These are phyloP conservation scores for Cladophialophora immunda DNA, from an alignment of 2,329 filamentous ascomycete genomes.

Conservation along the genomic window DNA sequence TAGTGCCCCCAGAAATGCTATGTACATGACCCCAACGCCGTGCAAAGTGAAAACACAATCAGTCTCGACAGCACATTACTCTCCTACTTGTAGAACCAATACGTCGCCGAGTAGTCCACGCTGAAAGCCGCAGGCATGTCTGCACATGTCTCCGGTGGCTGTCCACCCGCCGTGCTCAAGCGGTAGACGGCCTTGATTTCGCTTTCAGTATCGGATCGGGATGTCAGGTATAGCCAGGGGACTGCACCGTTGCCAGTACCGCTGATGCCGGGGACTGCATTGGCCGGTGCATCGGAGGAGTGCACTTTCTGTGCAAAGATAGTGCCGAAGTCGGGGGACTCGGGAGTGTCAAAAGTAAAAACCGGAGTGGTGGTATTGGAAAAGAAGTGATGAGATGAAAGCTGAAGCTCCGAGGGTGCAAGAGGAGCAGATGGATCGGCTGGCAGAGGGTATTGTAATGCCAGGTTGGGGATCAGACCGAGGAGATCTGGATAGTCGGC, in stretches of 20 bases:
- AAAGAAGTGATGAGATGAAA: slow-evolving; percentile 87
- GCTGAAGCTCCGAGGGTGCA: slow-evolving; percentile 65
- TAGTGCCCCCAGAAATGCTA: neutral
- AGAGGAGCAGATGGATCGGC: slow-evolving; percentile 48
- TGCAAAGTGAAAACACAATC: neutral
- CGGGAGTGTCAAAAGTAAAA: slow-evolving; percentile 73
- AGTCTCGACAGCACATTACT: neutral
- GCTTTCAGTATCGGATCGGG: slow-evolving; percentile 51
- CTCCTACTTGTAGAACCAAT: slow-evolving; percentile 64
- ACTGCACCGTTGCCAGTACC: slow-evolving; percentile 73
- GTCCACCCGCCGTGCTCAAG: slow-evolving; percentile 83
- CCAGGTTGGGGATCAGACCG: slow-evolving; percentile 69
- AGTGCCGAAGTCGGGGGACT: slow-evolving; percentile 63
- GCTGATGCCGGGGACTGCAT: slow-evolving; percentile 64
- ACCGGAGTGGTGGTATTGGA: slow-evolving; percentile 72
- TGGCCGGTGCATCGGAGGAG: slow-evolving; percentile 68
- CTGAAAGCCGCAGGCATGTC: slow-evolving; percentile 70
- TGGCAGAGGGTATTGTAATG: slow-evolving; percentile 71
- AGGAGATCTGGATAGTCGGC: slow-evolving; percentile 74
- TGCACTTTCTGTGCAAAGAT: slow-evolving; percentile 70
- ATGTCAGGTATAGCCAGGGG: slow-evolving; percentile 77
- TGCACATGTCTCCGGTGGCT: slow-evolving; percentile 75
- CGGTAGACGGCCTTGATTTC: slow-evolving; percentile 75
- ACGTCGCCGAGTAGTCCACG: slow-evolving; percentile 84
- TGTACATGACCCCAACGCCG: slow-evolving; percentile 17